Percentiles rank a stretch among this genome's conserved stretches.
These are phyloP conservation scores for Cylindricascospora bacillispora DNA, from an alignment of 1,139 yeast genomes.

Conservation along the genomic window DNA sequence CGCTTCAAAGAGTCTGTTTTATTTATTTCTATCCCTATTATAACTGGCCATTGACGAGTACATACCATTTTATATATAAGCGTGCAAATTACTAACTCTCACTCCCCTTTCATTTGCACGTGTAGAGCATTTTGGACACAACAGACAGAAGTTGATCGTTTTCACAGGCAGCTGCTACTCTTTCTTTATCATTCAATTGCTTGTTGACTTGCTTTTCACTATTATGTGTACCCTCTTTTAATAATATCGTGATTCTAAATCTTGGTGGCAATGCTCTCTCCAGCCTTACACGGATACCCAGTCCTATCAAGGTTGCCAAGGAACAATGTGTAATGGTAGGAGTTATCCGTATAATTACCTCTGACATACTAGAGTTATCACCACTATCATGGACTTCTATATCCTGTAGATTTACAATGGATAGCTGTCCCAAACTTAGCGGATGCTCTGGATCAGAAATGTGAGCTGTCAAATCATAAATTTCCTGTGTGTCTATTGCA, in stretches of 20 bases:
- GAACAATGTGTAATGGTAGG: slow-evolving; percentile 98
- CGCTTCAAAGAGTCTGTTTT: too few relatives aligned
- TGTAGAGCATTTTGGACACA: slow-evolving; percentile 80
- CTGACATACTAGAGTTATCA: slow-evolving; percentile 44
- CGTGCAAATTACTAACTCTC: too few relatives aligned
- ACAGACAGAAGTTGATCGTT: slow-evolving; percentile 84
- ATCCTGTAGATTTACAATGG: slow-evolving; percentile 80
- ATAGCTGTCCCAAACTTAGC: slow-evolving; percentile 81
- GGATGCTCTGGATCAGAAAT: slow-evolving; percentile 99
- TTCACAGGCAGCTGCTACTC: slow-evolving; percentile 98
- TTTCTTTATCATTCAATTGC: slow-evolving; percentile 91
- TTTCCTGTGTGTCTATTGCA: slow-evolving; percentile 66
- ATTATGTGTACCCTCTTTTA: slow-evolving; percentile 90
- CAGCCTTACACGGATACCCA: slow-evolving; percentile 84
- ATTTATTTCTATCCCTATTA: too few relatives aligned
- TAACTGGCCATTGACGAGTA: too few relatives aligned
- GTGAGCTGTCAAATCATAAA: slow-evolving; percentile 63
- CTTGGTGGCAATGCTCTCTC: slow-evolving; percentile 83
- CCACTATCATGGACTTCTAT: slow-evolving; percentile 54
- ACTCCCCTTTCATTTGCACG: slow-evolving; percentile 50
- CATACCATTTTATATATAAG: too few relatives aligned
- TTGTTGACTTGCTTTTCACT: slow-evolving; percentile 93
- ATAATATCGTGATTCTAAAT: slow-evolving; percentile 63
- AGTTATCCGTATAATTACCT: slow-evolving; percentile 72
- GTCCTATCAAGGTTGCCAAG: slow-evolving; percentile 86